Base-by-base conservation (phyloP, 495 filamentous ascomycete genomes). In the Tetracladium setigerum region DNA sequence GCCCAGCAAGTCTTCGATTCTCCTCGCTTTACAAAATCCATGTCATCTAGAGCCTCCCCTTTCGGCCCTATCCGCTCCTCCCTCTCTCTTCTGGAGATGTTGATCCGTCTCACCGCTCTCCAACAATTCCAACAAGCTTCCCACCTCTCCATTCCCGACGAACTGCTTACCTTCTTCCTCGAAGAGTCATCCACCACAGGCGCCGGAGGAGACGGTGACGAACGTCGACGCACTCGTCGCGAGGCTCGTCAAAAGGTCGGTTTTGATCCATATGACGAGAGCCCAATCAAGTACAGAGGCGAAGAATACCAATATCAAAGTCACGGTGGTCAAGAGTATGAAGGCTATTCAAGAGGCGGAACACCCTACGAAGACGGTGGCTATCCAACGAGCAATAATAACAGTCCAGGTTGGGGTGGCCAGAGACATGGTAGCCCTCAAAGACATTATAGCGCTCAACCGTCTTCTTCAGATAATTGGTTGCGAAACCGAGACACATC, bases 91-190 rank as follows among this genome's bases (percentile, higher is more conserved):
- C 80, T 99, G 16, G 94, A 99, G 64, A 94, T 89, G 65, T 73
- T 97, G 34, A 79, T 99, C 46, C 90, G 94, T 46, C 79, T 99
- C 17, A 86, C 85, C 7, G 84, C 88, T 37, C 75, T 97, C n/a
- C 92, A 97, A 62, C 90, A 97, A 70, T 95, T 92, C 65, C 87
- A 95, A 59, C 94, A 99, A 75, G 75, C 82, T 35, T 87, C 89
- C 1, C 94, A 99, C 55, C 78, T 97, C 27, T 76, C 88, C 30
- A 94, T 96, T 56, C 87, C 84, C n/a, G 94, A 99, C 59, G 88
- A 99, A 61, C 76, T 95, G 7, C 72, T 97, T 13, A 89, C 82
- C 47, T 95, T 97, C 70, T 99, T 97, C 71, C 76, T 99, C 31
- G 80, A 86, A 52, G 89, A 95, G 59, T 84, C 81, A 0, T 78